Conservation (phyloP, 176 grass and related monocot species). For the Hordeum marinum region DNA sequence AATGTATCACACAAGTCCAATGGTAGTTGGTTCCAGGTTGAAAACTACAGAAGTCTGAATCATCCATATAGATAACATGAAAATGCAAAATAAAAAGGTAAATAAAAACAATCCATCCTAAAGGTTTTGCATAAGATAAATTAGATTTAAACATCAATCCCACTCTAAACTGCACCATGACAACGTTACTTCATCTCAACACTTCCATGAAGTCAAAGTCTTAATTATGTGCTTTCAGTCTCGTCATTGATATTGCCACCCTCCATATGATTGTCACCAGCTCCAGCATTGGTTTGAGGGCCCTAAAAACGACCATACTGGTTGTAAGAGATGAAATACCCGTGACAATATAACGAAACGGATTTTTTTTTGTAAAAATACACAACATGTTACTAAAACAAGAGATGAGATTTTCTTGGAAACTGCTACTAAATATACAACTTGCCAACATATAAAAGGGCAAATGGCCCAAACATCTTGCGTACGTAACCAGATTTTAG, state of each 20-base stretch:
- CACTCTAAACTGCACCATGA: neutral
- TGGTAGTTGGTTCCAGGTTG: neutral
- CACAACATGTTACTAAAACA: too few relatives aligned
- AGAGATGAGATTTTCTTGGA: too few relatives aligned
- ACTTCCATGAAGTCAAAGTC: neutral
- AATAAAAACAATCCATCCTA: neutral
- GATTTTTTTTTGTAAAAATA: too few relatives aligned
- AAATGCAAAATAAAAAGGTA: neutral
- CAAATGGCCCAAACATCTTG: too few relatives aligned
- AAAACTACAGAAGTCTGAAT: neutral
- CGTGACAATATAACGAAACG: too few relatives aligned
- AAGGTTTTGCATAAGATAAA: neutral
- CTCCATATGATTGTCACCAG: neutral
- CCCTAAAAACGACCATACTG: neutral
- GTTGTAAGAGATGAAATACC: too few relatives aligned
- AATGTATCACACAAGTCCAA: neutral
- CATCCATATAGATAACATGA: too few relatives aligned
- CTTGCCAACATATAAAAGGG: too few relatives aligned
- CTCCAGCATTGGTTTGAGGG: neutral
- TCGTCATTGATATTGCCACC: too few relatives aligned
- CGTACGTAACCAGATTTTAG: too few relatives aligned
- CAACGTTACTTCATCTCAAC: neutral
- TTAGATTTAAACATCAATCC: neutral
- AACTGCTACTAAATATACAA: too few relatives aligned
- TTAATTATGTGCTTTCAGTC: neutral